Percentiles rank a stretch among this genome's conserved stretches.
Evolutionary conservation across 768 basidiomycete species (phyloP).

Genomic region (Amanita muscaria): DNA sequence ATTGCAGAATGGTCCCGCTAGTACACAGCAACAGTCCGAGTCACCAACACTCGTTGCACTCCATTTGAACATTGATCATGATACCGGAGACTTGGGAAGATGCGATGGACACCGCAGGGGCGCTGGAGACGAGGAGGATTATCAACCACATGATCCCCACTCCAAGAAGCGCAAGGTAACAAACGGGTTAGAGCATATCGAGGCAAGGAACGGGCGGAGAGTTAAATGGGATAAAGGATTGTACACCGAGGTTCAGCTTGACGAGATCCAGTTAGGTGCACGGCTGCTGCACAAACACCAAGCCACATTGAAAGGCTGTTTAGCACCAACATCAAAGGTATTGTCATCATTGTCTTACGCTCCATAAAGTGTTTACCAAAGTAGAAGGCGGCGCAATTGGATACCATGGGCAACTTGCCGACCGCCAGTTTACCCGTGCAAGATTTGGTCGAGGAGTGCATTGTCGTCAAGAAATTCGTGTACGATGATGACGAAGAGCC

Average conservation of each 20-base stretch:
- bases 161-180: constrained; percentile 33
- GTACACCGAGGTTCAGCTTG: constrained; percentile 50
- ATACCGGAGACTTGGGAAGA: constrained; percentile 12
- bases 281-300: constrained; percentile 34
- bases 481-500: constrained; percentile 63
- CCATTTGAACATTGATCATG: constrained; percentile 17
- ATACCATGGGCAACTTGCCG: constrained; percentile 64
- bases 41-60: background rate
- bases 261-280: constrained; percentile 50
- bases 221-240: constrained; percentile 77
- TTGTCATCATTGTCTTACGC: background rate
- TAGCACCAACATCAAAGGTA: constrained; percentile 64
- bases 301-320: constrained; percentile 48
- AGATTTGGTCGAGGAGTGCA: constrained; percentile 53
- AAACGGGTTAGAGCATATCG: constrained; percentile 24
- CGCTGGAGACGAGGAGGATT: constrained; percentile 78
- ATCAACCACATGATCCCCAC: constrained; percentile 42
- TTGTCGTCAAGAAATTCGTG: constrained; percentile 70
- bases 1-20: constrained; percentile 23
- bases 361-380: background rate
- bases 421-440: constrained; percentile 46
- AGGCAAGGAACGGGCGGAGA: constrained; percentile 33
- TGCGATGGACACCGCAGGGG: constrained; percentile 42
- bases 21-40: constrained; percentile 10
- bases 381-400: constrained; percentile 48